A percentile compares a stretch with the other conserved stretches of the same genome.
phyloP scores from a whole-genome alignment of 176 grass and related monocot genomes.

The Oryza longistaminata region DNA sequence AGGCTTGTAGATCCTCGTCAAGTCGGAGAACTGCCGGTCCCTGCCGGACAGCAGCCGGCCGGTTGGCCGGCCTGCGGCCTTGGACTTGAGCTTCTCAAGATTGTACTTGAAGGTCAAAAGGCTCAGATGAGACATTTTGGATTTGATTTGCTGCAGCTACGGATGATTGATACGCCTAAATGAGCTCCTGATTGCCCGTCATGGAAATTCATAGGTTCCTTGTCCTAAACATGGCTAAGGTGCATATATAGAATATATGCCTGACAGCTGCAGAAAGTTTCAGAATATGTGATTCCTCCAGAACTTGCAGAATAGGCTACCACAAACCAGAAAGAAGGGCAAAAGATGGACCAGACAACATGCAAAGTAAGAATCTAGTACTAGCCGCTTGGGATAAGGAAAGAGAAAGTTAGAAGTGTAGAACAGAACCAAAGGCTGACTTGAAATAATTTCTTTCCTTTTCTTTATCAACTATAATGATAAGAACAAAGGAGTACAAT shows the following conservation, averaged over 20 bases:
- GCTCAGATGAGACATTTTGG: slow-evolving; percentile 58
- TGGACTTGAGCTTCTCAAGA: slow-evolving; percentile 46
- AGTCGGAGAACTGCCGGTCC: slow-evolving; percentile 56
- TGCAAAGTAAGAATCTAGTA: slow-evolving; percentile 51
- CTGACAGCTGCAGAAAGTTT: slow-evolving; percentile 56
- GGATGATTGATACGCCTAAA: slow-evolving; percentile 1
- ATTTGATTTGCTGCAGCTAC: background rate
- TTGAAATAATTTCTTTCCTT: slow-evolving; percentile 35
- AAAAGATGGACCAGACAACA: slow-evolving; percentile 37
- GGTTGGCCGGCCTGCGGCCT: background rate
- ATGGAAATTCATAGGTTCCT: slow-evolving; percentile 15
- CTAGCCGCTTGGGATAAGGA: background rate
- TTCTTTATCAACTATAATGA: slow-evolving; percentile 22
- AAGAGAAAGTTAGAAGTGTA: background rate
- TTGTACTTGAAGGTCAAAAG: slow-evolving; percentile 76
- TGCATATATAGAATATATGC: slow-evolving; percentile 15
- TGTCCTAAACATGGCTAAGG: slow-evolving; percentile 4
- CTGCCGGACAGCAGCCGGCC: slow-evolving; percentile 27
- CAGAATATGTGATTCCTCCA: slow-evolving; percentile 45
- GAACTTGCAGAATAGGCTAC: slow-evolving; percentile 19
- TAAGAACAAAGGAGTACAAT: background rate
- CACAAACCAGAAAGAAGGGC: slow-evolving; percentile 39
- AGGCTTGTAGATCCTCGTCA: slow-evolving; percentile 42
- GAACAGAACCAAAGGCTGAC: background rate
- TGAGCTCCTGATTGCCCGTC: background rate